These are phyloP conservation scores for Cubamyces sp. DNA, from an alignment of 768 basidiomycete species.

Conservation along the genomic window DNA sequence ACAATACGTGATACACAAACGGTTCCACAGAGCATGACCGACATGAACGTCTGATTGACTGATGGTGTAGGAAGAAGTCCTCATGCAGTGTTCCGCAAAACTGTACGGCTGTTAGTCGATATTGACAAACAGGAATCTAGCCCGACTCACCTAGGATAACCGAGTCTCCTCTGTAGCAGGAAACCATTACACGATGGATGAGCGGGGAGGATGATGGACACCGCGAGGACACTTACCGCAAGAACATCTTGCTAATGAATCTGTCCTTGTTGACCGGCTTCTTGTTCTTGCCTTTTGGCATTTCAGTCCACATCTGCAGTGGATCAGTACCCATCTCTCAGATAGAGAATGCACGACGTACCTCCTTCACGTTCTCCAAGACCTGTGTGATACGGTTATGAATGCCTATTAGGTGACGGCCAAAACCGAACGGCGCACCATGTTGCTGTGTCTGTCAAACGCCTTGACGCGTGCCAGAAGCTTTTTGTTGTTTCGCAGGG, in stretches of 20 bases:
- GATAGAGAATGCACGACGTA: constrained; percentile 35
- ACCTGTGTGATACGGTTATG: constrained; percentile 54
- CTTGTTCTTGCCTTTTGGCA: constrained; percentile 97
- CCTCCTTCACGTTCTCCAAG: constrained; percentile 98
- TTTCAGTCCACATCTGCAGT: constrained; percentile 96
- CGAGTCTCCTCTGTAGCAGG: constrained; percentile 78
- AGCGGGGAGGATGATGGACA: constrained; percentile 7
- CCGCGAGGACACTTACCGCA: constrained; percentile 58
- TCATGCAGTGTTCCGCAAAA: constrained; percentile 56
- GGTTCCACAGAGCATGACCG: constrained; percentile 12
- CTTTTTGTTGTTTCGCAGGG: constrained; percentile 98
- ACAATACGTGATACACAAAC: constrained; percentile 24
- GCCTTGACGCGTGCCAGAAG: constrained; percentile 94
- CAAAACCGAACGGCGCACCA: constrained; percentile 57
- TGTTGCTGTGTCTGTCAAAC: constrained; percentile 98
- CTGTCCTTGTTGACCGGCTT: constrained; percentile 99
- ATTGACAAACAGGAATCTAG: constrained; percentile 18
- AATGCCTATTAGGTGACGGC: too few relatives aligned
- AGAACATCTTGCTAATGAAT: constrained; percentile 99
- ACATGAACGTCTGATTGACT: constrained; percentile 1
- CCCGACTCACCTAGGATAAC: constrained; percentile 87
- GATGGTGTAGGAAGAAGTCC: not conserved
- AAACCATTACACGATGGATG: constrained; percentile 19
- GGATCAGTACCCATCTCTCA: not conserved
- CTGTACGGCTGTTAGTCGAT: constrained; percentile 44